Evolutionary conservation across 441 rosid genomes (phyloP), one percentile per base, ranked within the genome.

Genomic region (Gossypium lobatum): DNA sequence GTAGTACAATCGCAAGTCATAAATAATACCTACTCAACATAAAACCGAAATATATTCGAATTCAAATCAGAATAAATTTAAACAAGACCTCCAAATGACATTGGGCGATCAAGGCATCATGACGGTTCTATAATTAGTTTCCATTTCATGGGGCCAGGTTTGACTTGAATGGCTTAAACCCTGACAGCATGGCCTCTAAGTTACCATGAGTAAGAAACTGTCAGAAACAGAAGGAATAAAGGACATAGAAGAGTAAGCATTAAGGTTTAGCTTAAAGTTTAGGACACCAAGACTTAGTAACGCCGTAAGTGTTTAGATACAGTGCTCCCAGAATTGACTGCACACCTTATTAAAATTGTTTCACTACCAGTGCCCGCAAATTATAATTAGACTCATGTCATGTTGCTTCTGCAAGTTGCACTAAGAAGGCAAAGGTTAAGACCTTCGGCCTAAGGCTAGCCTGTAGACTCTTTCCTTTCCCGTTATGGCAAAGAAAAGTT

Each of bases 401-500:
- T 26, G 7, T 54, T 54, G 71, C 57, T 66, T 66, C 57, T 46
- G 34, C 71, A 21, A 66, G 55, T 66, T 45, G 53, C 20, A 55
- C 64, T 46, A 26, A 37, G 39, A 66, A 48, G 72, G 45, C 71
- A 8, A 68, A 39, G 46, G 46, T 10, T 57, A 57, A 2, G 42
- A 39, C 46, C 9, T 14, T 39, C 46, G 46, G 46, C 2, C 61
- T 57, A 57, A 6, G 20, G 11, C 18, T 26, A 61, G 10, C 21
- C 21, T 53, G 17, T 53, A 37, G 70, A 55, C 48, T 16, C 59
- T 34, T 76, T 71, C 76, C 83, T 77, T 80, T 73, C 82, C 84
- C 79, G 73, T 28, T 69, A 61, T 73, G 73, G 79, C 84, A 21
- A 84, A 79, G 79, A 16, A 75, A 80, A 50, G 64, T 53, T 67